A percentile compares a stretch with the other conserved stretches of the same genome.
Evolutionary conservation across 2,329 filamentous ascomycete species (phyloP).

Genomic region (Epichloe baconii): DNA sequence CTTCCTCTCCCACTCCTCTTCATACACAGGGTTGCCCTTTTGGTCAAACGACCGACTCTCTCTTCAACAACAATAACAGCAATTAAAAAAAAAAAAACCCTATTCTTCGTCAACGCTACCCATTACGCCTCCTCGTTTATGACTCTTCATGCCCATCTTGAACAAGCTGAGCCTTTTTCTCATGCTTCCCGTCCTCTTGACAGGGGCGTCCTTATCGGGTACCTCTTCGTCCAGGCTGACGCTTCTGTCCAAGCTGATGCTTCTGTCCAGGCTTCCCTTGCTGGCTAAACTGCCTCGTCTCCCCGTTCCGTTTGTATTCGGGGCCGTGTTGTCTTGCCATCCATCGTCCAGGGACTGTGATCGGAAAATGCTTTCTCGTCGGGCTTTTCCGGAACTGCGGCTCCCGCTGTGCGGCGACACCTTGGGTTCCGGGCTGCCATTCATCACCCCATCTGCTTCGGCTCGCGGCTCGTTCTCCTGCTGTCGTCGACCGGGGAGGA

Average conservation of each 20-base stretch:
- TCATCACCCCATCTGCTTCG: conserved; percentile 15
- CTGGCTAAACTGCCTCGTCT: conserved; percentile 12
- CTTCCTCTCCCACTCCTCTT: neutral
- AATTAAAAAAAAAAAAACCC: neutral
- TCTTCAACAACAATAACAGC: neutral
- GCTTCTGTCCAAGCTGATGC: conserved; percentile 17
- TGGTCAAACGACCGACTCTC: too few relatives aligned
- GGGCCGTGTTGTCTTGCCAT: conserved; percentile 7
- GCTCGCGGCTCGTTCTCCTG: conserved; percentile 24
- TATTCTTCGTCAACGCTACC: conserved; percentile 44
- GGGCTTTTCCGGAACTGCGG: conserved; percentile 18
- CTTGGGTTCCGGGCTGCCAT: conserved; percentile 18
- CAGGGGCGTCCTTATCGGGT: conserved; percentile 18
- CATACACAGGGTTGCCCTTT: neutral
- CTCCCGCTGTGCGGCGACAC: conserved; percentile 16
- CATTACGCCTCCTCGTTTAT: conserved; percentile 40
- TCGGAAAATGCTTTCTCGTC: conserved; percentile 33
- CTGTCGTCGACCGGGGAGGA: conserved; percentile 37
- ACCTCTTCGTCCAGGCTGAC: conserved; percentile 13
- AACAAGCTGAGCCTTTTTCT: conserved; percentile 69
- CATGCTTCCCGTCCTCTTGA: conserved; percentile 47
- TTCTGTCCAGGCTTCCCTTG: conserved; percentile 17
- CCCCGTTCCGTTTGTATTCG: conserved; percentile 4
- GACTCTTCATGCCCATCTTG: conserved; percentile 58
- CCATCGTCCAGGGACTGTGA: conserved; percentile 20